These are phyloP conservation scores for Penicillium capsulatum DNA, from an alignment of 2,329 filamentous ascomycete species.

Conservation along the genomic window DNA sequence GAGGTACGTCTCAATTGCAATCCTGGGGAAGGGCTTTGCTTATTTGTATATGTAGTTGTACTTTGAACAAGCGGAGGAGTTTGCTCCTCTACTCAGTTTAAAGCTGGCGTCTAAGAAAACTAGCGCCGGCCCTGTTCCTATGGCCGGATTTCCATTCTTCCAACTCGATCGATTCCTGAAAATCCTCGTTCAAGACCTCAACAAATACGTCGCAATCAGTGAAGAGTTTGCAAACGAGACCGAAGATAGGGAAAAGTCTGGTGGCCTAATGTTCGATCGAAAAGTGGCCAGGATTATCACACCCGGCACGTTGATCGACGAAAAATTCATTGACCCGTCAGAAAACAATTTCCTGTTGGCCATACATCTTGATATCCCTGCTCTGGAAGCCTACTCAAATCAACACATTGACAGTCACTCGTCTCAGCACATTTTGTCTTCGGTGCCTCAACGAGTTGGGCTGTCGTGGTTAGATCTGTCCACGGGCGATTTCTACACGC, in stretches of 20 bases:
- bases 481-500: conserved; percentile 89
- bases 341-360: conserved; percentile 90
- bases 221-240: conserved; percentile 81
- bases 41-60: conserved; percentile 60
- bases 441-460: conserved; percentile 55
- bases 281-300: conserved; percentile 84
- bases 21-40: background rate
- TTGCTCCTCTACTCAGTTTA: conserved; percentile 77
- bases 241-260: conserved; percentile 65
- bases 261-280: conserved; percentile 78
- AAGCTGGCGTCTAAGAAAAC: conserved; percentile 81
- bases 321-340: conserved; percentile 93
- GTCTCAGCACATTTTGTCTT: conserved; percentile 30
- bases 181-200: conserved; percentile 82
- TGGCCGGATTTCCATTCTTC: conserved; percentile 93
- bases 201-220: conserved; percentile 86
- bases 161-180: conserved; percentile 92
- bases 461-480: conserved; percentile 93
- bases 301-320: conserved; percentile 91
- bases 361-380: conserved; percentile 56
- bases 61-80: conserved; percentile 89
- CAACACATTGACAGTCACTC: conserved; percentile 17
- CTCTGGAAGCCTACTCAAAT: conserved; percentile 19
- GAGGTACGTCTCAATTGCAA: conserved; percentile 50
- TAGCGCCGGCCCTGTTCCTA: conserved; percentile 72